Percentiles rank a stretch among this genome's conserved stretches.
Conservation (phyloP, 1,139 yeast genomes). For the Nakaseomyces kungkrabaensis region DNA sequence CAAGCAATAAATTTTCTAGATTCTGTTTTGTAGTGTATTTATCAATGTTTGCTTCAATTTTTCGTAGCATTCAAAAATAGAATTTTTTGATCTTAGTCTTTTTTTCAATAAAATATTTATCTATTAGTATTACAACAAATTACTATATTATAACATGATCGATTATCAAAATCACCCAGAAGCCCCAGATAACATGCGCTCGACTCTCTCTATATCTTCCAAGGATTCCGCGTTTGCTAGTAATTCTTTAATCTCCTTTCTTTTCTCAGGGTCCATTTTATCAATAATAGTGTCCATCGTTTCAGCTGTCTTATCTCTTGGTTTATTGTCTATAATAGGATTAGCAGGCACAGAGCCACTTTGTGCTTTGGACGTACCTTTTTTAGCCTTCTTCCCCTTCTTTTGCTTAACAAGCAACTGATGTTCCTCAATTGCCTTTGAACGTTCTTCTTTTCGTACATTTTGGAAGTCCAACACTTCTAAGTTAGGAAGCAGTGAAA, state of each 20-base stretch:
- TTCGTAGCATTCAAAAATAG: too few relatives aligned
- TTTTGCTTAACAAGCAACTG: background rate
- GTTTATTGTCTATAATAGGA: background rate
- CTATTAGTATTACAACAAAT: background rate
- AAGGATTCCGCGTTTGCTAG: constrained; percentile 55
- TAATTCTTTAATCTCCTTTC: constrained; percentile 40
- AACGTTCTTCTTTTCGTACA: constrained; percentile 49
- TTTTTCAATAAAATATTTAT: background rate
- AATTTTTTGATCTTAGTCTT: background rate
- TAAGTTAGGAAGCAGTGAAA: constrained; percentile 56
- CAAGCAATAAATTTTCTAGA: background rate
- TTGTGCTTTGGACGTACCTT: background rate
- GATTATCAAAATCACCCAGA: background rate
- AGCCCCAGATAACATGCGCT: constrained; percentile 32
- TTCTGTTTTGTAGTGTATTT: background rate
- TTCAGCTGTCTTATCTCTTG: constrained; percentile 25
- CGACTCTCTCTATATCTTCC: constrained; percentile 67
- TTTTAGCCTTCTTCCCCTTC: background rate
- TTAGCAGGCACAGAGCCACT: background rate
- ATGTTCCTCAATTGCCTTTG: constrained; percentile 13
- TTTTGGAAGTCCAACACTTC: constrained; percentile 57
- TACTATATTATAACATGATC: background rate
- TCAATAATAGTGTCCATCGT: constrained; percentile 29
- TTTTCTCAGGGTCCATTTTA: constrained; percentile 45
- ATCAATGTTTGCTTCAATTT: too few relatives aligned